Conservation (phyloP, 768 basidiomycete genomes). For the Podaxis sp. region DNA sequence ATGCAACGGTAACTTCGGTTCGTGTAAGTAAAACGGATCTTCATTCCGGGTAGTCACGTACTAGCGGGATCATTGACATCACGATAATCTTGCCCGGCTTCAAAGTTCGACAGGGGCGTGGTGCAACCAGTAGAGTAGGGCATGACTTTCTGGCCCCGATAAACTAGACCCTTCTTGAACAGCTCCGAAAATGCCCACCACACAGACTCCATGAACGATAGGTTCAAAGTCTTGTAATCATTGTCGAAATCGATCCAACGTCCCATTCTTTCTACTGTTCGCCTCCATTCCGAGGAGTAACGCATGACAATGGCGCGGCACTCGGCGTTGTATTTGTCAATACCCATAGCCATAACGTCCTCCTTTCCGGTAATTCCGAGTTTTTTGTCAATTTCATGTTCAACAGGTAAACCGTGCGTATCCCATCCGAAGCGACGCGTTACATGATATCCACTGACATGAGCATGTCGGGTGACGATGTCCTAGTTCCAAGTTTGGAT, state of each 20-base stretch:
- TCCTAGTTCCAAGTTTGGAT: constrained; percentile 53
- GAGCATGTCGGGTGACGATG: constrained; percentile 95
- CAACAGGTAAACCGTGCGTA: constrained; percentile 97
- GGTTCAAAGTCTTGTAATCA: constrained; percentile 97
- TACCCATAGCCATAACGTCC: constrained; percentile 94
- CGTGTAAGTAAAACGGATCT: not conserved
- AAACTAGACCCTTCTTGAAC: constrained; percentile 91
- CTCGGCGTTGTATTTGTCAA: constrained; percentile 96
- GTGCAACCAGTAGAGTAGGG: constrained; percentile 97
- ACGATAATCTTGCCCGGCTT: constrained; percentile 88
- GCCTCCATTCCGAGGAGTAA: constrained; percentile 91
- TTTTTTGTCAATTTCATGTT: constrained; percentile 99
- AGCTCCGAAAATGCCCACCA: constrained; percentile 99
- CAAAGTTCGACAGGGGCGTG: constrained; percentile 96
- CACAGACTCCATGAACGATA: constrained; percentile 94
- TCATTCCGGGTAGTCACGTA: constrained; percentile 32
- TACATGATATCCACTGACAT: constrained; percentile 90
- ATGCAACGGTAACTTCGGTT: constrained; percentile 78
- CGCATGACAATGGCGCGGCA: constrained; percentile 98
- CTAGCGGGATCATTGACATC: constrained; percentile 94
- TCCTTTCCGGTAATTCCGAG: constrained; percentile 89
- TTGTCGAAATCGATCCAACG: constrained; percentile 99
- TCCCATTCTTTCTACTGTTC: constrained; percentile 96
- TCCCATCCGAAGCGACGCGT: constrained; percentile 97
- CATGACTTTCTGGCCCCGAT: constrained; percentile 93